Conservation (phyloP, 2,329 filamentous ascomycete species). For the Penicillium polonicum region DNA sequence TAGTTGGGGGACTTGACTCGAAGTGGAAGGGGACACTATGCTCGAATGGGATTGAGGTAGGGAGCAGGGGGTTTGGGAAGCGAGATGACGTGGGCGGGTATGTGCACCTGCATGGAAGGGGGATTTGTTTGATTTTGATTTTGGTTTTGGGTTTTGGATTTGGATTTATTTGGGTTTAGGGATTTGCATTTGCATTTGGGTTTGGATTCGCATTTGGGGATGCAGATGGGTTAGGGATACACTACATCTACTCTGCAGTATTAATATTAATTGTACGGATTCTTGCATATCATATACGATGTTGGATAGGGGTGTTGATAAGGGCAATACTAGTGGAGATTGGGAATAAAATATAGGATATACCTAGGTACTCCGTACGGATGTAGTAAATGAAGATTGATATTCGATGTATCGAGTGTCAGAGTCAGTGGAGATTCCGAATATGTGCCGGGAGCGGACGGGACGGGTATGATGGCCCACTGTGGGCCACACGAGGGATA, state of each 20-base stretch:
- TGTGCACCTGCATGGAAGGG: constrained; percentile 1
- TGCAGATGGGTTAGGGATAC: not conserved
- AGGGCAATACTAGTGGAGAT: not conserved
- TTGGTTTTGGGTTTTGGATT: no score
- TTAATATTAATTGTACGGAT: not conserved
- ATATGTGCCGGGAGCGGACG: not conserved
- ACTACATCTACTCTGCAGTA: not conserved
- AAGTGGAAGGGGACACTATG: not conserved
- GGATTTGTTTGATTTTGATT: no score
- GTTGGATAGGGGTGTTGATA: not conserved
- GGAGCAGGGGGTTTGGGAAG: not conserved
- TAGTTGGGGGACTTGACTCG: not conserved
- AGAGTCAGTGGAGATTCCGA: not conserved
- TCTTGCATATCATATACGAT: not conserved
- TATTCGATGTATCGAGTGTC: constrained; percentile 2
- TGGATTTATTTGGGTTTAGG: no score
- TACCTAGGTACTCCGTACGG: not conserved
- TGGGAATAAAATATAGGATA: not conserved
- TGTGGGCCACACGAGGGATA: not conserved
- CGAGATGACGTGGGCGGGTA: not conserved
- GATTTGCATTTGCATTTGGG: not conserved
- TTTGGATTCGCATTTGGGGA: not conserved
- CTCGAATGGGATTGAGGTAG: not conserved
- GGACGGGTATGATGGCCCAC: constrained; percentile 4
- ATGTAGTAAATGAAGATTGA: not conserved